Evolutionary conservation across 345 rosid species (phyloP), one percentile per base, ranked within the genome.

Genomic region (Rhodamnia argentea): DNA sequence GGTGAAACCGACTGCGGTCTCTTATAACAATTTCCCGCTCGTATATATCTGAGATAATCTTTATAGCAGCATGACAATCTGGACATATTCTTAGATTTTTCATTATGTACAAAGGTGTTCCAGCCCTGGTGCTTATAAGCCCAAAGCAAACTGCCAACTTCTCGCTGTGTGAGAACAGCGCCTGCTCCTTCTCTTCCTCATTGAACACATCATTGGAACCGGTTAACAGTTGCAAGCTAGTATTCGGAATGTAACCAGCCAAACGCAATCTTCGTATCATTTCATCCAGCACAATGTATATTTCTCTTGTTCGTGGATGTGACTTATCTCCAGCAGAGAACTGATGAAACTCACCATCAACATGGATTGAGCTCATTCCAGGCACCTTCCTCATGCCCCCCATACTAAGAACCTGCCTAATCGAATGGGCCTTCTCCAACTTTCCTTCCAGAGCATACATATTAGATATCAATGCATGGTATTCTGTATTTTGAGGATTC

Each of bases 1-100:
- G 90, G 89, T 96, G 98, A 88, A 96, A 96, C 50, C 98, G 94
- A 85, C 94, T 93, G n/a, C 96, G 94, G 83, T 95, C 99, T 88
- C 99, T 92, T 70, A 94, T 89, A 40, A 93, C 89, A 82, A 95
- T 93, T 85, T 94, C 93, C 88, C 94, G 86, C n/a, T 89, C 89
- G 75, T 93, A 96, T 12, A 95, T 64, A 86, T 88, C 82, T 5
- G 99, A 95, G 85, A 90, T 90, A 84, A 93, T 88, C 89, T 93
- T 92, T 54, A 96, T 86, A n/a, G 95, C 97, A 27, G 95, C 88
- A 86, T 95, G 99, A 85, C 97, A 96, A 88, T 96, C 96, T 37
- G 52, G 90, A 87, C 99, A 96, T 88, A 93, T 93, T 56, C 98
- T 92, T 78, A 95, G 89, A 87, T 96, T 95, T 93, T 94, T 95